Evolutionary conservation across 164 flowering plant species (phyloP).

Genomic region (Protea cynaroides): DNA sequence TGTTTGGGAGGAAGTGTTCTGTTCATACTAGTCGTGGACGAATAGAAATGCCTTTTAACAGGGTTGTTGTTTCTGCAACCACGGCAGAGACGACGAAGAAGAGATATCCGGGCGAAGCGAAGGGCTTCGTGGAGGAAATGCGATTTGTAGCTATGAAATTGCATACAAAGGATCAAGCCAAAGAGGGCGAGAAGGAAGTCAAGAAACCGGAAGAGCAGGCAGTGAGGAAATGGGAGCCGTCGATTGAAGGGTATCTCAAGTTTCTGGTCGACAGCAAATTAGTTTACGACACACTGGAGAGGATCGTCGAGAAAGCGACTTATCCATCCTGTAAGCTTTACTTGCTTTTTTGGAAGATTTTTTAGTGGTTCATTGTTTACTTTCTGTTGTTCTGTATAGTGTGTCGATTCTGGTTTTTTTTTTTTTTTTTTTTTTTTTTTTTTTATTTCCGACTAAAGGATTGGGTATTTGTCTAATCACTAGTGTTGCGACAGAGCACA

Average conservation of each 20-base stretch:
- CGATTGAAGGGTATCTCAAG: conserved; percentile 75
- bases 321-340: conserved; percentile 57
- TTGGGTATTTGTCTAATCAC: no score
- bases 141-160: conserved; percentile 90
- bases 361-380: neutral
- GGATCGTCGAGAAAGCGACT: conserved; percentile 56
- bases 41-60: conserved; percentile 12
- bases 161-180: conserved; percentile 88
- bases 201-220: conserved; percentile 33
- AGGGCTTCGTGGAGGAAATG: conserved; percentile 98
- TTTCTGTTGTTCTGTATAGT: neutral
- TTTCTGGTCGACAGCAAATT: conserved; percentile 88
- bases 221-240: conserved; percentile 69
- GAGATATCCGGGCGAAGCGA: conserved; percentile 68
- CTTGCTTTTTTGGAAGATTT: neutral
- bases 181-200: conserved; percentile 72
- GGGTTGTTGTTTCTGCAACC: conserved; percentile 30
- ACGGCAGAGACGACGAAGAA: conserved; percentile 58
- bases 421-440: no score
- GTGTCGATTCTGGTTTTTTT: no score
- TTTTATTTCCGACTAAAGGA: no score
- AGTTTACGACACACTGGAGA: conserved; percentile 87
- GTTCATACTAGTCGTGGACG: neutral
- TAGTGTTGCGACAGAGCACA: neutral
- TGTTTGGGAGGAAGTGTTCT: neutral